Conservation (phyloP, 768 basidiomycete species). For the Rhodotorula diobovata region DNA sequence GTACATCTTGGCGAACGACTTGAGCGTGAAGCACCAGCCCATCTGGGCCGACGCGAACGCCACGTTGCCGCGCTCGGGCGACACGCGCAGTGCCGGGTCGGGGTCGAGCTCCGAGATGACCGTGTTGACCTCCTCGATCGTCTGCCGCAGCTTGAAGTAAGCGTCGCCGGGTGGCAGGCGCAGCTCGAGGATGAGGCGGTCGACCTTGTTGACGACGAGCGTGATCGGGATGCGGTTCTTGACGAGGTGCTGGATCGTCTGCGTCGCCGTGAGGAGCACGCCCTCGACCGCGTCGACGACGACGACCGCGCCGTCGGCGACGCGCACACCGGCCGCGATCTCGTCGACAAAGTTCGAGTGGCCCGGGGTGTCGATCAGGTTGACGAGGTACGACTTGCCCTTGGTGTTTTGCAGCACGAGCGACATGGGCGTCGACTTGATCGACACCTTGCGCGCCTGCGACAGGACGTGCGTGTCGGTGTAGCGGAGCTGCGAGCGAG, state of each 20-base stretch:
- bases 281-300: slow-evolving; percentile 99
- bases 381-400: slow-evolving; percentile 88
- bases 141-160: slow-evolving; percentile 98
- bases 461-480: slow-evolving; percentile 92
- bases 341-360: slow-evolving; percentile 99
- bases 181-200: slow-evolving; percentile 91
- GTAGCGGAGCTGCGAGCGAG: slow-evolving; percentile 66
- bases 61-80: slow-evolving; percentile 92
- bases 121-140: slow-evolving; percentile 95
- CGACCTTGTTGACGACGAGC: slow-evolving; percentile 94
- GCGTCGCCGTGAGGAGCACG: slow-evolving; percentile 51
- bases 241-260: slow-evolving; percentile 38
- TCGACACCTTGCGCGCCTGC: slow-evolving; percentile 80
- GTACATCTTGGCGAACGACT: slow-evolving; percentile 94
- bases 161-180: slow-evolving; percentile 93
- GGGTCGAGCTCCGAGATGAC: slow-evolving; percentile 86
- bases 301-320: slow-evolving; percentile 83
- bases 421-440: slow-evolving; percentile 96
- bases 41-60: slow-evolving; percentile 96
- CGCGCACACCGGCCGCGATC: slow-evolving; percentile 76
- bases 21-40: slow-evolving; percentile 94
- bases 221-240: slow-evolving; percentile 23
- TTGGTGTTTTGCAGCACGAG: slow-evolving; percentile 74
- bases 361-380: slow-evolving; percentile 94
- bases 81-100: slow-evolving; percentile 77